Evolutionary conservation across 2,329 filamentous ascomycete species (phyloP).

Genomic region (Hymenoscyphus occultus): DNA sequence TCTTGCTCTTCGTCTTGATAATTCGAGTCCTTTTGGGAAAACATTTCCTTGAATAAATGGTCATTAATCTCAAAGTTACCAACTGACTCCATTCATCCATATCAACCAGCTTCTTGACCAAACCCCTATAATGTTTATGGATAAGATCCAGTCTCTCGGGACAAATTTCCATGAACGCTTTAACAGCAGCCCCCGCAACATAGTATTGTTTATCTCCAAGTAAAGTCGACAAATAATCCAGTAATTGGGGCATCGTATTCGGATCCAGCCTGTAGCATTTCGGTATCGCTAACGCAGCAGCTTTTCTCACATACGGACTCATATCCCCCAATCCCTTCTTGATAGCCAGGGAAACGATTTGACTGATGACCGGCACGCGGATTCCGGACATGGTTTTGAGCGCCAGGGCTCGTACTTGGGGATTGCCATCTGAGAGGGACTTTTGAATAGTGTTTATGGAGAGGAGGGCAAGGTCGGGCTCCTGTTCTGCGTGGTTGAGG

Average conservation of each 20-base stretch:
- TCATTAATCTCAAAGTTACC: constrained; percentile 76
- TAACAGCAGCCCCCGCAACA: constrained; percentile 90
- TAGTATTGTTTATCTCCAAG: constrained; percentile 93
- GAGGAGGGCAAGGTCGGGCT: constrained; percentile 89
- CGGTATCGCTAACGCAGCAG: constrained; percentile 87
- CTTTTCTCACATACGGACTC: constrained; percentile 89
- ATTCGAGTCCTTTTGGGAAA: constrained; percentile 70
- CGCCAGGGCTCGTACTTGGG: constrained; percentile 86
- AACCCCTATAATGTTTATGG: constrained; percentile 80
- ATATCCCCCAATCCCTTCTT: constrained; percentile 92
- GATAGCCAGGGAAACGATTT: constrained; percentile 94
- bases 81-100: constrained; percentile 99
- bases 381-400: constrained; percentile 97
- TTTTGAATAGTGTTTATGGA: constrained; percentile 99
- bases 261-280: constrained; percentile 95
- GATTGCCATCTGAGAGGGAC: constrained; percentile 87
- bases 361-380: constrained; percentile 93
- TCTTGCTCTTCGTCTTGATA: constrained; percentile 49
- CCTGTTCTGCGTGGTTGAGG: constrained; percentile 91
- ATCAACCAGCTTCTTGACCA: constrained; percentile 89
- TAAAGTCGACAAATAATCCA: constrained; percentile 75
- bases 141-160: constrained; percentile 84
- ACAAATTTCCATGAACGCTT: constrained; percentile 85
- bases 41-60: constrained; percentile 78
- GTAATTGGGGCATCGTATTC: constrained; percentile 75